Evolutionary conservation across 164 flowering plant species (phyloP), one percentile per base, ranked within the genome.

Genomic region (Stephania yunnanensis): DNA sequence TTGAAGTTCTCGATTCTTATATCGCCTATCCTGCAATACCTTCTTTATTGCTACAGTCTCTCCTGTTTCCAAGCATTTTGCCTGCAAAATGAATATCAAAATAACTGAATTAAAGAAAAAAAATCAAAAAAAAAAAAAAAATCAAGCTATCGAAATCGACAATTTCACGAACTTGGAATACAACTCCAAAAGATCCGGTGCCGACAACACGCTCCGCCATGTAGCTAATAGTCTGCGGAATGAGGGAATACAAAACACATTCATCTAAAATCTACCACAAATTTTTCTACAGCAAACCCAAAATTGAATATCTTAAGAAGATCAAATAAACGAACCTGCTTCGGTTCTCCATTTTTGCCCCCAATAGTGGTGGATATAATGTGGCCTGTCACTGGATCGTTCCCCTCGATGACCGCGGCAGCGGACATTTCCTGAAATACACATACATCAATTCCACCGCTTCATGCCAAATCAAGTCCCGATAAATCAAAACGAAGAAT

Each of bases 181-280:
- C 98, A 73, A 92, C 81, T 77, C 97, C 98, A 82, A 94, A 94
- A 50, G 98, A 94, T 63, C 97, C 98, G 63, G 90, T 91, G 10
- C 98, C 98, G 46, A 94, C 98, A 65, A 94, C 92, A 20, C 98
- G 95, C 81, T 94, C 98, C 53, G 98, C 98, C 98, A 92, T 94
- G 82, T 92, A 94, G 80, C 92, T 94, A 71, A 95, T 91, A 42
- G 98, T 95, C 98, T 95, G 90, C 76, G 80, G 64, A 68, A 74
- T 75, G 67, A 30, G 81, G 20, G 69, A 79, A 10, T 68, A 75
- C 30, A 36, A 76, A 70, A 75, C 17, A 48, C 9, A 61, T 5
- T 19, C 20, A 6, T 61, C 10, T 17, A 10, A 61, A 61, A 22
- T 19, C 64, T 58, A 25, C 25, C 25, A 25, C 64, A 58, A 58